Base-by-base conservation (phyloP, 306 rosid genomes). In the Sicyos edulis region DNA sequence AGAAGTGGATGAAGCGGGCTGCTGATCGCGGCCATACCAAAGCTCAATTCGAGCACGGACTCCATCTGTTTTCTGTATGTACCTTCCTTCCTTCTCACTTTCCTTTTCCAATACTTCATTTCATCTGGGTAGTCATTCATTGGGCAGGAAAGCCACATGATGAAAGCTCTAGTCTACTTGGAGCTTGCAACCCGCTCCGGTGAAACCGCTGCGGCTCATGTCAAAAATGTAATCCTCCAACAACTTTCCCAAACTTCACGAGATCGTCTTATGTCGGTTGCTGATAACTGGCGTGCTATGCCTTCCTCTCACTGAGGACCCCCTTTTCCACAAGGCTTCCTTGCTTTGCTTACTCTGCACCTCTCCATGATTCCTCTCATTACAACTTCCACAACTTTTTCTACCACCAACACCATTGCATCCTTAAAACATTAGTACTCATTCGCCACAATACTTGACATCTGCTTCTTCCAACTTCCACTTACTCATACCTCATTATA, bases 1-100 rank as follows among this genome's bases (percentile, higher is more conserved):
- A 89, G 72, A 90, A 84, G 76, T 92, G 98, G 96, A 90, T 88
- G 98, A 87, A 87, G 88, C 84, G 85, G 75, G 98, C 96, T 53
- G 98, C 96, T 22, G 96, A 92, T 75, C 85, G 78, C 15, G 93
- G 93, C 75, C 96, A 92, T 47, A 69, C 77, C 73, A 90, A 87
- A 82, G 96, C 96, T 79, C 98, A 92, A 68, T 91, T 80, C 78
- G 96, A 92, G 84, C 93, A 90, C 44, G 96, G 96, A 32, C 83
- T 90, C 69, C 72, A 87, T 45, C 91, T 92, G 53, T 90, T 87
- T 81, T 83, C 96, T 63, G 98, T 92, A 77, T 17, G 96, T 45
- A n/a, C n/a, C n/a, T n/a, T n/a, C n/a, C n/a, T 45, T 45, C 50
- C 9, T 8, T 3, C 29, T 3, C 29, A 26, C 29, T 26, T 26